phyloP scores from a whole-genome alignment of 306 rosid species.

The Vigna mungo region DNA sequence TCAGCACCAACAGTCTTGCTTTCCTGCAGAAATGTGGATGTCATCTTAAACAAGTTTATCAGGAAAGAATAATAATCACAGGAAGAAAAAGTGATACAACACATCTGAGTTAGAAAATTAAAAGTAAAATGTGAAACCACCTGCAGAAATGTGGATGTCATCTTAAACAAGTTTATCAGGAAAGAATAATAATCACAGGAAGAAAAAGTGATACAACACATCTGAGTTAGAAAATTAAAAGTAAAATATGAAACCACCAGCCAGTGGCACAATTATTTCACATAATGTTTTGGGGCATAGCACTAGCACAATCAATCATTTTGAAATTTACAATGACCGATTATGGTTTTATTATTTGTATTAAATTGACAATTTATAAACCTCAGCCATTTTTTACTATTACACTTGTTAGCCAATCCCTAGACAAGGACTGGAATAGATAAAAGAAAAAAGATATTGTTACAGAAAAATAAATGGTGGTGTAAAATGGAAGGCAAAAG shows the following conservation, averaged over 20 bases:
- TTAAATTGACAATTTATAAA: conserved; percentile 33
- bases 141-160: conserved; percentile 52
- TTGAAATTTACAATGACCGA: not conserved
- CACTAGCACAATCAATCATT: not conserved
- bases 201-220: conserved; percentile 4
- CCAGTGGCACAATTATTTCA: conserved; percentile 15
- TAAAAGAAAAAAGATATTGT: not conserved
- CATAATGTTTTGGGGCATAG: conserved; percentile 17
- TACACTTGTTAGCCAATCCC: conserved; percentile 19
- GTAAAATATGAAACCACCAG: not conserved
- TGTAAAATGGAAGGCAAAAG: not conserved
- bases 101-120: not conserved
- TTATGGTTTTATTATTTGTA: conserved; percentile 6
- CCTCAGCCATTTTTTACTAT: conserved; percentile 19
- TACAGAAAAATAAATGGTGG: not conserved
- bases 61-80: conserved; percentile 23
- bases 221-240: not conserved
- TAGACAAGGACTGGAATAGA: conserved; percentile 25
- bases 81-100: conserved; percentile 9
- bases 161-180: conserved; percentile 25
- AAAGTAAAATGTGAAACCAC: not conserved
- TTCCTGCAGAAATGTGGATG: conserved; percentile 66
- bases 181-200: conserved; percentile 26
- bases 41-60: conserved; percentile 28
- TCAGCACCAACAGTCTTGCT: conserved; percentile 93